phyloP scores from a whole-genome alignment of 1,284 basidiomycete genomes.

The Ceratorhiza oryzae-sativae region DNA sequence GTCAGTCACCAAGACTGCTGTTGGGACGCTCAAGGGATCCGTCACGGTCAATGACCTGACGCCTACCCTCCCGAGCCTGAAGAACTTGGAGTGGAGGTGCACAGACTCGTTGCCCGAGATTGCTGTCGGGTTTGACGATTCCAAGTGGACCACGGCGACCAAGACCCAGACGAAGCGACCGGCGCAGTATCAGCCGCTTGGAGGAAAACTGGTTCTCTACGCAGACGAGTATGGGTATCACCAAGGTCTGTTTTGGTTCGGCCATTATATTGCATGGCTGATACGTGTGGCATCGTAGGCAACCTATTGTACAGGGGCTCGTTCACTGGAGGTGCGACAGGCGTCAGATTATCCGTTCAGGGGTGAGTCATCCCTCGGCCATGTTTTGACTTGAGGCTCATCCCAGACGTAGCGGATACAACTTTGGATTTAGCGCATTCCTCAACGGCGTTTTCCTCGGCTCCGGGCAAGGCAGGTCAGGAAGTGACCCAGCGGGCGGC shows the following conservation, averaged over 20 bases:
- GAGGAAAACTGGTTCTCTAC: constrained; percentile 54
- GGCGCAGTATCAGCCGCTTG: constrained; percentile 49
- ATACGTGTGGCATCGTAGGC: constrained; percentile 42
- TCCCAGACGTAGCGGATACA: constrained; percentile 52
- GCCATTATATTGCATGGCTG: too few species aligned
- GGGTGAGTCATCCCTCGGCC: constrained; percentile 49
- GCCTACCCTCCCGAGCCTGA: constrained; percentile 49
- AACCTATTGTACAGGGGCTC: constrained; percentile 55
- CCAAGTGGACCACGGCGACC: constrained; percentile 53
- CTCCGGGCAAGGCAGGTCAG: constrained; percentile 51
- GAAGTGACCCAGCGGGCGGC: constrained; percentile 44
- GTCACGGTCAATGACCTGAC: constrained; percentile 44
- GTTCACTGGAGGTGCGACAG: constrained; percentile 54
- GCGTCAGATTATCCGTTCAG: constrained; percentile 56
- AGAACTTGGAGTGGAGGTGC: constrained; percentile 53
- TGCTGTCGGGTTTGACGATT: constrained; percentile 52
- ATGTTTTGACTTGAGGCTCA: neutral
- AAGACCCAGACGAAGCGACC: constrained; percentile 56
- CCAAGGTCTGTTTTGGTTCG: too few species aligned
- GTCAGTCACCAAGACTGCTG: constrained; percentile 3
- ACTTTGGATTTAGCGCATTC: constrained; percentile 57
- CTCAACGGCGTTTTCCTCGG: constrained; percentile 57
- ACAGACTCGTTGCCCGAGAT: constrained; percentile 57
- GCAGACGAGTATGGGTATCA: constrained; percentile 57
- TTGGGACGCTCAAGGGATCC: constrained; percentile 30